Base-by-base conservation (phyloP, 306 rosid genomes). In the Prosopis cineraria region DNA sequence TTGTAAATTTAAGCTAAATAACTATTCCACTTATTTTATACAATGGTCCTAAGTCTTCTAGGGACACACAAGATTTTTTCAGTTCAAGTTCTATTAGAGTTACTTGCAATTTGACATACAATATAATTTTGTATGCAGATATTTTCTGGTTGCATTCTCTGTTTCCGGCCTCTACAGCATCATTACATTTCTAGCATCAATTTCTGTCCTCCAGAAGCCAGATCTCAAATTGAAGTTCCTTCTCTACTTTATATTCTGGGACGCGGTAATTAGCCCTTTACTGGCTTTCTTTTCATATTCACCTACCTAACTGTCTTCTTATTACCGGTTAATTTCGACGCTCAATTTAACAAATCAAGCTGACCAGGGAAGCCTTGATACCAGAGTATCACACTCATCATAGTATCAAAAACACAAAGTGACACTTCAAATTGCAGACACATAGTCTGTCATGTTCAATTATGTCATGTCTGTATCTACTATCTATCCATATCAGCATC, bases 61-160 rank as follows among this genome's bases (percentile, higher is more conserved):
- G 10, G 8, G 1, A 41, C 69, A 29, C n/a, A n/a, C n/a, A n/a
- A n/a, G n/a, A n/a, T n/a, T n/a, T 30, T n/a, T 63, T 7, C 39
- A 7, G 58, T 39, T 11, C 39, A 53, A 20, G 33, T 70, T 64
- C 48, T 62, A 39, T 36, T 20, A 48, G 36, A 47, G 63, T 39
- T 60, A 62, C 29, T 71, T 66, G 66, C 16, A 68, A 67, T 68
- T 77, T 69, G 64, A 60, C 69, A 29, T 6, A 13, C 74, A 70
- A 63, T 6, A 72, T 44, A 50, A 68, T 59, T 43, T 43, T 74
- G 55, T 44, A 45, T 82, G 86, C 90, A 90, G 94, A 88, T 93
- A 90, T 78, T 90, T 89, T 78, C 83, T 93, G 79, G 92, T 72
- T 45, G 96, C 95, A 25, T 82, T 93, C 77, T 80, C 84, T 41